phyloP scores from a whole-genome alignment of 495 filamentous ascomycete genomes.

The Hypoxylon fuscum region DNA sequence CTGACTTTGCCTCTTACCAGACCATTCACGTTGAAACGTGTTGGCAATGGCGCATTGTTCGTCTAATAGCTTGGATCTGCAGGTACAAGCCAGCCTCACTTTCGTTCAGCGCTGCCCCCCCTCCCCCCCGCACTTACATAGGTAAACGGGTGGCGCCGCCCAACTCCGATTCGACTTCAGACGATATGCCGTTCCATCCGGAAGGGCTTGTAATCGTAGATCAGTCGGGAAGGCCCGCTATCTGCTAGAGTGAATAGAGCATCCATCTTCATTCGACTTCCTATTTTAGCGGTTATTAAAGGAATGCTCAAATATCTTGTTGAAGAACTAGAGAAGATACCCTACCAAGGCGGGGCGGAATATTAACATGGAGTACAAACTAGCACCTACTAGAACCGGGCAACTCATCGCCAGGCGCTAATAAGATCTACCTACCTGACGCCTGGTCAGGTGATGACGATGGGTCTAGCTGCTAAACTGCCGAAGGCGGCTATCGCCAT shows the following conservation, averaged over 20 bases:
- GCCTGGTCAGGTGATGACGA: background rate
- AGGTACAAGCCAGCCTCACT: constrained; percentile 26
- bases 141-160: background rate
- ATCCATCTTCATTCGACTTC: constrained; percentile 2
- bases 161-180: background rate
- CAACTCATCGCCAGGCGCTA: background rate
- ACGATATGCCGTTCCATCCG: background rate
- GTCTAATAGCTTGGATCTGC: constrained; percentile 24
- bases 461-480: background rate
- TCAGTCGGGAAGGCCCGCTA: constrained; percentile 2
- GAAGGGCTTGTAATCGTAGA: constrained; percentile 11
- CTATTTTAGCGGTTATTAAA: constrained; percentile 19
- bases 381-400: constrained; percentile 17
- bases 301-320: background rate
- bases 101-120: constrained; percentile 18
- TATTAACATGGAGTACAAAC: background rate
- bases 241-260: background rate
- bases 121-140: background rate
- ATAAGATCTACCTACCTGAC: background rate
- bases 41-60: background rate
- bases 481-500: background rate
- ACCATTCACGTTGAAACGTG: background rate
- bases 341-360: background rate
- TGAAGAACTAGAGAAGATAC: background rate
- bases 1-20: background rate